A percentile compares a stretch with the other conserved stretches of the same genome.
Conservation (phyloP, 1,284 basidiomycete species). For the Cerrena zonata region DNA sequence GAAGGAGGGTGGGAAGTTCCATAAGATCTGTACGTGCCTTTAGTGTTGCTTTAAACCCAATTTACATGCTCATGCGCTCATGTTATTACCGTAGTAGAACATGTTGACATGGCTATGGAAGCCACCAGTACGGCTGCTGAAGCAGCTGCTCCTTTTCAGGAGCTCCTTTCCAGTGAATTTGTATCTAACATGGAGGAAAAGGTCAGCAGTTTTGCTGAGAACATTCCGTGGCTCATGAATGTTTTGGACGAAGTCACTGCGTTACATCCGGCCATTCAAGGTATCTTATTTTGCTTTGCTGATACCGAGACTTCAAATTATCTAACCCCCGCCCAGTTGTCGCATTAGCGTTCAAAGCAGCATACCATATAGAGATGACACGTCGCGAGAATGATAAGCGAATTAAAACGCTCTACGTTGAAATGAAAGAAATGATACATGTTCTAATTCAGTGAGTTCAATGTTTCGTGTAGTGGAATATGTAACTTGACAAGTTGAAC, state of each 20-base stretch:
- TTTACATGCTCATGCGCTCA: background rate
- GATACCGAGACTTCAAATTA: too few species aligned
- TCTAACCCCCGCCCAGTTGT: conserved; percentile 27
- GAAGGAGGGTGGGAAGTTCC: background rate
- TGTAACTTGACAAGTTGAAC: background rate
- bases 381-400: conserved; percentile 40
- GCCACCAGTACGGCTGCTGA: background rate
- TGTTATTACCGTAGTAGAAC: background rate
- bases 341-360: conserved; percentile 39
- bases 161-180: background rate
- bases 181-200: background rate
- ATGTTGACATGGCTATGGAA: background rate
- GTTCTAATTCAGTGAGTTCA: conserved; percentile 33
- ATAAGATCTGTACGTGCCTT: background rate
- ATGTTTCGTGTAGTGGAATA: background rate
- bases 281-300: too few species aligned
- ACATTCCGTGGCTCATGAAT: conserved; percentile 10
- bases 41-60: background rate
- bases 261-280: conserved; percentile 10
- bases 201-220: conserved; percentile 9
- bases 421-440: conserved; percentile 43
- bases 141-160: background rate
- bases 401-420: conserved; percentile 33
- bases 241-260: conserved; percentile 11
- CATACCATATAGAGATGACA: conserved; percentile 35